Percentiles rank a stretch among this genome's conserved stretches.
These are phyloP conservation scores for Psilocybe cyanescens DNA, from an alignment of 768 basidiomycete genomes.

Conservation along the genomic window DNA sequence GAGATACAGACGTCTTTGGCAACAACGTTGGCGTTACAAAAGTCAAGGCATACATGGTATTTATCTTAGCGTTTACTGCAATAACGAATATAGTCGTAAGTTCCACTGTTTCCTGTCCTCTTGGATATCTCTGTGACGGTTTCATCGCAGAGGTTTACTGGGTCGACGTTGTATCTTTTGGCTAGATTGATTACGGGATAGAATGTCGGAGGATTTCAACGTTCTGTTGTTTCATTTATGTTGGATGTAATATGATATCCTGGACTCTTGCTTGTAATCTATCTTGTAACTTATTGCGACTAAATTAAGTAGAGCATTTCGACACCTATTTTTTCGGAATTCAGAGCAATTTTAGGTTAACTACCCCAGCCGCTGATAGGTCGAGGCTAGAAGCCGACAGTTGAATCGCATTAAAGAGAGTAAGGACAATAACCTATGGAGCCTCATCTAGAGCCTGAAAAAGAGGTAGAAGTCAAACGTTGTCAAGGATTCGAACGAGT, in stretches of 20 bases:
- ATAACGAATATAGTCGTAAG: slow-evolving; percentile 69
- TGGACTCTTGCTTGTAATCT: not conserved
- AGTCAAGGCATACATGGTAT: slow-evolving; percentile 77
- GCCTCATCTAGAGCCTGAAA: too few species aligned
- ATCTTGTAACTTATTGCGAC: not conserved
- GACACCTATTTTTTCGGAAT: too few species aligned
- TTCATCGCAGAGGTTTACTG: slow-evolving; percentile 30
- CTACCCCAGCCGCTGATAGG: too few species aligned
- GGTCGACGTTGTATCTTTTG: slow-evolving; percentile 36
- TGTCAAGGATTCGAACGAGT: too few species aligned
- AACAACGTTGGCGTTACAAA: slow-evolving; percentile 48
- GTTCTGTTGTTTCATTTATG: not conserved
- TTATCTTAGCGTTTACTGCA: slow-evolving; percentile 82
- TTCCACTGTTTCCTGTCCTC: slow-evolving; percentile 6
- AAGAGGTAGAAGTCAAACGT: too few species aligned
- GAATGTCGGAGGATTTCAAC: not conserved
- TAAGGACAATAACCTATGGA: too few species aligned
- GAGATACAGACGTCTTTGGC: slow-evolving; percentile 64
- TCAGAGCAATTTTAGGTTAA: too few species aligned
- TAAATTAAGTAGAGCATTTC: too few species aligned
- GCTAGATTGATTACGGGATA: slow-evolving; percentile 36
- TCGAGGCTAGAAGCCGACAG: too few species aligned
- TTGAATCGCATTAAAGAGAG: too few species aligned
- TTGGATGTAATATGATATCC: not conserved
- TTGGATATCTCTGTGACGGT: not conserved